Base-by-base conservation (phyloP, 352 stramenopile genomes). In the Phytopythium sindhum region DNA sequence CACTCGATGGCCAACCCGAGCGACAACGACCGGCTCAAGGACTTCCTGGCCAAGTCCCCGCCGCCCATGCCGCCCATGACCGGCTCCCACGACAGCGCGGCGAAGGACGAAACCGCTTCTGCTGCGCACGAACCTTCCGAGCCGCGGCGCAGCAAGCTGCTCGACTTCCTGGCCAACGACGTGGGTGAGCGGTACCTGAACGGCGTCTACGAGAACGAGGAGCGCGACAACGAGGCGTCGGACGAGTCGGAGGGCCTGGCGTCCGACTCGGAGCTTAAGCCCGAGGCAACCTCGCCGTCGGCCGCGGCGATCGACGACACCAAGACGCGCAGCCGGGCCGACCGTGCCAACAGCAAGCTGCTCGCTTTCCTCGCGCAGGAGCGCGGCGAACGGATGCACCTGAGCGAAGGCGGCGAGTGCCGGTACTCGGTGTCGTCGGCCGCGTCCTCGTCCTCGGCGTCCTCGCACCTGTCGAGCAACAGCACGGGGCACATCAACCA, bases 151-250 rank as follows among this genome's bases (percentile, higher is more conserved):
- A 86, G 73, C 55, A 91, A 91, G 61, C 64, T 91, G 35, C 71
- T 91, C 24, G 82, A 91, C 68, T 91, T 91, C 56, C 64, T 91
- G 10, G 82, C 82, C 35, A 86, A 76, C n/a, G 82, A 91, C 57
- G 66, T 87, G n/a, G 77, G 77, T 14, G 82, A 91, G 61, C 64
- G 76, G 9, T 91, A 91, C 64, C 61, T 91, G 7, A 72, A 91
- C 33, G 77, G 72, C 23, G 78, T 91, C n/a, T 91, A 91, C 68
- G 67, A 84, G 53, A 79, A 89, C 9, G 79, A 91, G 28, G 70
- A 79, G 23, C 75, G 65, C 21, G 79, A 72, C 23, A 68, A 61
- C 14, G 66, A 66, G 24, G 66, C 65, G 19, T 67, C 75, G 15
- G 60, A 77, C 28, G 42, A 47, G 5, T 44, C 73, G 50, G 69